Percentiles rank a stretch among this genome's conserved stretches.
These are phyloP conservation scores for Boletus vinaceobasis DNA, from an alignment of 768 basidiomycete genomes.

Conservation along the genomic window DNA sequence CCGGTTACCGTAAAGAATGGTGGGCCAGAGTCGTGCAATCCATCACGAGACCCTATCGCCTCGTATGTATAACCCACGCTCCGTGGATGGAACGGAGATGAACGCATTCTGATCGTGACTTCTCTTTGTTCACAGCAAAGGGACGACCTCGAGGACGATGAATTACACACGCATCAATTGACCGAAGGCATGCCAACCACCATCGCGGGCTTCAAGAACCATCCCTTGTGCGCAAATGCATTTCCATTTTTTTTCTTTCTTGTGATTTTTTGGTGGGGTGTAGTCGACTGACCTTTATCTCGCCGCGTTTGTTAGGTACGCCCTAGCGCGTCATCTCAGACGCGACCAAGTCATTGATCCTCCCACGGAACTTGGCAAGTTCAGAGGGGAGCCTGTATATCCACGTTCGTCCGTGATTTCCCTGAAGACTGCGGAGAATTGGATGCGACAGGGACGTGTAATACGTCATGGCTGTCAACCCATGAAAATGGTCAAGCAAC, in stretches of 20 bases:
- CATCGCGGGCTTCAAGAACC: constrained; percentile 90
- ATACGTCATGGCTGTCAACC: constrained; percentile 76
- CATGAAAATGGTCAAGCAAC: constrained; percentile 84
- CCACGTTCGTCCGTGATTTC: constrained; percentile 78
- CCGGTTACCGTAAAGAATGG: constrained; percentile 74
- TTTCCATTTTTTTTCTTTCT: background rate
- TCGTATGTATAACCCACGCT: constrained; percentile 50
- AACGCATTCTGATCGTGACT: constrained; percentile 7
- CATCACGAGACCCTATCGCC: constrained; percentile 71
- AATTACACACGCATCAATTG: constrained; percentile 70
- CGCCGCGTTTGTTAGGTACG: constrained; percentile 51
- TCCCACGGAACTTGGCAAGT: constrained; percentile 80
- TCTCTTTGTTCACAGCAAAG: constrained; percentile 56
- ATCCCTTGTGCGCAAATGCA: constrained; percentile 62
- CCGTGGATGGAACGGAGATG: constrained; percentile 20
- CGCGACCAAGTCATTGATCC: constrained; percentile 85
- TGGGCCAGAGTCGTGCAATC: constrained; percentile 69
- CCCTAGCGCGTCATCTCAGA: constrained; percentile 81
- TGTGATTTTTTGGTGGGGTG: constrained; percentile 23
- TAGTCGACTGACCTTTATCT: constrained; percentile 1
- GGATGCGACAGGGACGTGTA: constrained; percentile 83
- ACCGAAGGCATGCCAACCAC: constrained; percentile 93
- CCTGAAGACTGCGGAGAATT: constrained; percentile 90
- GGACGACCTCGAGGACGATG: constrained; percentile 91
- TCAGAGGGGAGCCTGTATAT: constrained; percentile 91